Percentiles rank a stretch among this genome's conserved stretches.
These are phyloP conservation scores for Backusella macrospora DNA, from an alignment of 192 early-diverging fungal species.

Conservation along the genomic window DNA sequence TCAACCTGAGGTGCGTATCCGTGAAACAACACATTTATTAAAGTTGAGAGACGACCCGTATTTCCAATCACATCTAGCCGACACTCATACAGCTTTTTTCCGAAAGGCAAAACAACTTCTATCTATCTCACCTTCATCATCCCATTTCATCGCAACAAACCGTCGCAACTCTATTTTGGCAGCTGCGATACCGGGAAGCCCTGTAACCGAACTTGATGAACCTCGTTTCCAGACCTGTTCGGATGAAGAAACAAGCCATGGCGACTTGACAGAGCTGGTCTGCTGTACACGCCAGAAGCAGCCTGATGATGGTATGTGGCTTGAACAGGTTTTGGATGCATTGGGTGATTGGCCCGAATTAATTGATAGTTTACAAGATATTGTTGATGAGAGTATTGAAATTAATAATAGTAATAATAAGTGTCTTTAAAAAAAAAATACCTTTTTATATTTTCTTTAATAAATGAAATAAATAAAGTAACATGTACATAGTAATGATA, in stretches of 20 bases:
- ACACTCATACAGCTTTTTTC: conserved; percentile 24
- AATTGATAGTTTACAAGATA: conserved; percentile 33
- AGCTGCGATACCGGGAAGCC: not conserved
- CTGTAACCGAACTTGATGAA: not conserved
- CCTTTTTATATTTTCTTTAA: not conserved
- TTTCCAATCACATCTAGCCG: conserved; percentile 8
- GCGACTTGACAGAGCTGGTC: conserved; percentile 27
- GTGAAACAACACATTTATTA: not conserved
- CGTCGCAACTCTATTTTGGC: conserved; percentile 29
- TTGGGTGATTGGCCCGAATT: conserved; percentile 36
- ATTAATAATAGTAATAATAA: not conserved
- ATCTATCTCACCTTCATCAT: not conserved
- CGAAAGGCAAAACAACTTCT: conserved; percentile 13
- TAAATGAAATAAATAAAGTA: not conserved
- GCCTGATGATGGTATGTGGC: conserved; percentile 37
- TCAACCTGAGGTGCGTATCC: not conserved
- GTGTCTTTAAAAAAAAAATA: not conserved
- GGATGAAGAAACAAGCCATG: conserved; percentile 5
- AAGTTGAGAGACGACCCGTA: conserved; percentile 14
- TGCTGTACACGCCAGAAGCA: conserved; percentile 24
- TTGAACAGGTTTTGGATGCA: conserved; percentile 25
- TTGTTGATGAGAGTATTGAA: conserved; percentile 18
- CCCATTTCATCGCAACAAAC: not conserved
- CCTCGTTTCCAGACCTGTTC: conserved; percentile 19
- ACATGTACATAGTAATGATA: not conserved